Evolutionary conservation across 2,329 filamentous ascomycete species (phyloP), one percentile per base, ranked within the genome.

Genomic region (Verticillium albo-atrum): DNA sequence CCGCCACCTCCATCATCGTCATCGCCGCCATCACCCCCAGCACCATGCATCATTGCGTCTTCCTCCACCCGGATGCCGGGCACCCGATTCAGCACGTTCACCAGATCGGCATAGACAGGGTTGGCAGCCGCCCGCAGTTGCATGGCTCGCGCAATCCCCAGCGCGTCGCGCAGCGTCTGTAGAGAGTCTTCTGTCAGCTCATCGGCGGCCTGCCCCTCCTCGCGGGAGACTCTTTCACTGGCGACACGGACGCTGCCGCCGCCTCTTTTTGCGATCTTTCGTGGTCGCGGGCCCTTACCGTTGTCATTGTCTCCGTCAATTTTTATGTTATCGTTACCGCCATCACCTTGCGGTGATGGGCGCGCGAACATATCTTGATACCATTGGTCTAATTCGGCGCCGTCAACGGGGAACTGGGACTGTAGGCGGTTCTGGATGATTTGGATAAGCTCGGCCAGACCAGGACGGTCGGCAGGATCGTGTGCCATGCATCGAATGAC

Each of bases 401-500:
- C 57, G 2, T 62, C 20, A 17, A 68, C 20, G 15, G 3, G 9
- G 25, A 69, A 70, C 5, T 60, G 63, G 0, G 6, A 35, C 12
- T 51, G 3, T 34, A 68, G 69, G 32, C 69, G 68, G 6, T 20
- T 25, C 12, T 60, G 47, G 5, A 70, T 62, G 17, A 53, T 51
- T 4, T 50, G 57, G 9, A 70, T 58, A 17, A 73, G 62, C 1
- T 59, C 32, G 30, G 61, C 20, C 10, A 72, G 60, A 4, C 25
- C 52, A 7, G 72, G 71, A 0, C 72, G 68, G 6, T 69, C 63
- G 25, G 47, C 14, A 1, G 71, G 72, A 2, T 61, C 54, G 15
- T 70, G 63, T 28, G 62, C 66, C 59, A 70, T 58, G 57, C 71
- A 73, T 12, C 56, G 61, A 35, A 62, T 56, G 25, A 73, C 30